phyloP scores from a whole-genome alignment of 2,329 filamentous ascomycete genomes.

The Fusarium foetens region DNA sequence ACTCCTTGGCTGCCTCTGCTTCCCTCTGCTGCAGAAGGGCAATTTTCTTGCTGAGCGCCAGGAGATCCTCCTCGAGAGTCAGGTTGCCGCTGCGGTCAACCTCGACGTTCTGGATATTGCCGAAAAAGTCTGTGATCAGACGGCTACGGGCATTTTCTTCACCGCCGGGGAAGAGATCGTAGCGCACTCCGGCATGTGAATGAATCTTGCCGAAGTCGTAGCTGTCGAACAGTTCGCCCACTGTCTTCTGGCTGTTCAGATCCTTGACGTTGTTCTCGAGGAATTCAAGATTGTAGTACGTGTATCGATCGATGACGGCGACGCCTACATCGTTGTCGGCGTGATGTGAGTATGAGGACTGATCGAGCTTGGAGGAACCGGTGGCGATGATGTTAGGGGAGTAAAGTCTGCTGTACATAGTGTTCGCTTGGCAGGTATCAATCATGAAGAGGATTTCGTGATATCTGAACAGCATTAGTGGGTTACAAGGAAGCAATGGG shows the following conservation, averaged over 20 bases:
- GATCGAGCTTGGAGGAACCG: constrained; percentile 93
- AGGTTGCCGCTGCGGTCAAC: constrained; percentile 73
- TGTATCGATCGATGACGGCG: constrained; percentile 97
- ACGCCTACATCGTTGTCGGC: constrained; percentile 98
- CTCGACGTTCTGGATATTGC: constrained; percentile 97
- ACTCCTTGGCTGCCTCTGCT: constrained; percentile 54
- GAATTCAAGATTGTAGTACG: constrained; percentile 98
- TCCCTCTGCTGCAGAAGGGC: constrained; percentile 62
- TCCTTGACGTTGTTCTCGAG: constrained; percentile 90
- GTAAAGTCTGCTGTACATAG: constrained; percentile 98
- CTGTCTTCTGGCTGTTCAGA: constrained; percentile 84
- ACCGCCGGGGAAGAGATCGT: constrained; percentile 92
- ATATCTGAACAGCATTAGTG: constrained; percentile 65
- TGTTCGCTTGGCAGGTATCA: constrained; percentile 99
- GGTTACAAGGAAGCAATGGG: constrained; percentile 27
- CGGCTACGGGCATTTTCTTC: constrained; percentile 80
- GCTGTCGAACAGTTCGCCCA: constrained; percentile 95
- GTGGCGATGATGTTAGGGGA: constrained; percentile 98
- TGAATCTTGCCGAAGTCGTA: constrained; percentile 97
- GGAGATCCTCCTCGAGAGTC: constrained; percentile 76
- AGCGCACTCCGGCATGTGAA: constrained; percentile 88
- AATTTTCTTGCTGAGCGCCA: constrained; percentile 77
- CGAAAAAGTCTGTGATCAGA: constrained; percentile 95
- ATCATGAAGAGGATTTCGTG: constrained; percentile 99
- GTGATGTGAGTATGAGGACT: constrained; percentile 97